These are phyloP conservation scores for Reutealis trisperma DNA, from an alignment of 345 rosid genomes.

Conservation along the genomic window DNA sequence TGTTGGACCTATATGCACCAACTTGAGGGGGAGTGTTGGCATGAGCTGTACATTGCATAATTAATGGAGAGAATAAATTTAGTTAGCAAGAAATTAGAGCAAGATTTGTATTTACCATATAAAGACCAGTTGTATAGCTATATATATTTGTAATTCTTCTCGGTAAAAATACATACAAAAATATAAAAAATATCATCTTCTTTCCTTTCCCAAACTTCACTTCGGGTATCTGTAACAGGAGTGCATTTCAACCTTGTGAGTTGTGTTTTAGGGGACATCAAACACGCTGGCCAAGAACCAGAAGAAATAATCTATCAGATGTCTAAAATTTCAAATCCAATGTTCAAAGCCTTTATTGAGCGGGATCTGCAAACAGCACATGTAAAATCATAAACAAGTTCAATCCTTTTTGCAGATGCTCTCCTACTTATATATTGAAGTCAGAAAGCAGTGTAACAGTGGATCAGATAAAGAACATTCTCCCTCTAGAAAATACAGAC, in stretches of 20 bases:
- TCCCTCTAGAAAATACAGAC: slow-evolving; percentile 68
- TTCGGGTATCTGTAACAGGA: slow-evolving; percentile 86
- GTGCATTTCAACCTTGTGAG: slow-evolving; percentile 99
- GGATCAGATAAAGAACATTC: slow-evolving; percentile 67
- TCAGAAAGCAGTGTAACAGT: slow-evolving; percentile 62
- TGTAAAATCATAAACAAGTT: slow-evolving; percentile 87
- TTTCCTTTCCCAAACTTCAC: no score
- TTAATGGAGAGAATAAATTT: no score
- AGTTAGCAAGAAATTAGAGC: no score
- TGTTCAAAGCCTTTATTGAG: slow-evolving; percentile 99
- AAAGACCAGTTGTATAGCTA: no score
- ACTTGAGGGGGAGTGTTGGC: no score
- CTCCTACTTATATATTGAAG: slow-evolving; percentile 97
- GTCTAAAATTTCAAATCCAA: slow-evolving; percentile 97
- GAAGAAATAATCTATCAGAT: slow-evolving; percentile 97
- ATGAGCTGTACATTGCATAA: no score
- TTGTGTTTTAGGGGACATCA: slow-evolving; percentile 92
- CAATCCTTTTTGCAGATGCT: slow-evolving; percentile 94
- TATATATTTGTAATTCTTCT: no score
- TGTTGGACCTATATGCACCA: no score
- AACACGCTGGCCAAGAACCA: slow-evolving; percentile 98
- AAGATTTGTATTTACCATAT: no score
- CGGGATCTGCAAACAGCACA: slow-evolving; percentile 99
- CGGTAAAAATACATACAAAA: no score
- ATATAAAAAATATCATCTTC: no score